A percentile compares a stretch with the other conserved stretches of the same genome.
These are phyloP conservation scores for Hyaloscypha bicolor DNA, from an alignment of 495 filamentous ascomycete species.

Conservation along the genomic window DNA sequence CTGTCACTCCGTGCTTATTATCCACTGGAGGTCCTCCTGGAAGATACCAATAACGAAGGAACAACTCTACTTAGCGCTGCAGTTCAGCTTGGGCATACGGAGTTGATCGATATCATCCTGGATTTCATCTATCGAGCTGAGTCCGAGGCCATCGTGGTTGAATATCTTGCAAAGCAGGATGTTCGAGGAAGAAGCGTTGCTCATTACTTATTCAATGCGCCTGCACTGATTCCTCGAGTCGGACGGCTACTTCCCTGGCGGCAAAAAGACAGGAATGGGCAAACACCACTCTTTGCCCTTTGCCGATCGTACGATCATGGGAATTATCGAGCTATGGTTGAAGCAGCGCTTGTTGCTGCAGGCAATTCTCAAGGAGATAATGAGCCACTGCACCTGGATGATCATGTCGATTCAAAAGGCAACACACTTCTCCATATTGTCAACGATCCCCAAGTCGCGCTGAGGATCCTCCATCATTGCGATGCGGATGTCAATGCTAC, in stretches of 20 bases:
- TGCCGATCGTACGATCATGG: conserved; percentile 95
- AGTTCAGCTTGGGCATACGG: conserved; percentile 80
- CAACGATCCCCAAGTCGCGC: conserved; percentile 77
- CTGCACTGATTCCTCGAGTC: conserved; percentile 72
- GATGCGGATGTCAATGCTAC: conserved; percentile 94
- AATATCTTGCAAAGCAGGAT: conserved; percentile 77
- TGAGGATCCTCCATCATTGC: conserved; percentile 74
- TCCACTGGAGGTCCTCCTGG: conserved; percentile 65
- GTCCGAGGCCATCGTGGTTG: conserved; percentile 40
- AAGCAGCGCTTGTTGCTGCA: conserved; percentile 73
- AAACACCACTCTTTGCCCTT: conserved; percentile 92
- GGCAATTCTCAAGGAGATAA: conserved; percentile 74
- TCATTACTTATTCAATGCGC: conserved; percentile 96
- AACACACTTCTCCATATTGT: conserved; percentile 94
- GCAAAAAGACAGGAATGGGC: conserved; percentile 90
- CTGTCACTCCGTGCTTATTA: conserved; percentile 75
- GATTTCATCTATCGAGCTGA: conserved; percentile 62
- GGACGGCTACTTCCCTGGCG: conserved; percentile 83
- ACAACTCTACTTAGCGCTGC: conserved; percentile 91
- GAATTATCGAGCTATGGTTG: conserved; percentile 84
- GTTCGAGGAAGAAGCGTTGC: conserved; percentile 83
- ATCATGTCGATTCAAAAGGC: conserved; percentile 89
- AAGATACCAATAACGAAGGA: conserved; percentile 84
- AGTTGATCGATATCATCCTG: conserved; percentile 74
- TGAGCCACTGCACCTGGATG: conserved; percentile 82